Evolutionary conservation across 805 yeast genomes (phyloP).

Genomic region (Yarrowia porcina): DNA sequence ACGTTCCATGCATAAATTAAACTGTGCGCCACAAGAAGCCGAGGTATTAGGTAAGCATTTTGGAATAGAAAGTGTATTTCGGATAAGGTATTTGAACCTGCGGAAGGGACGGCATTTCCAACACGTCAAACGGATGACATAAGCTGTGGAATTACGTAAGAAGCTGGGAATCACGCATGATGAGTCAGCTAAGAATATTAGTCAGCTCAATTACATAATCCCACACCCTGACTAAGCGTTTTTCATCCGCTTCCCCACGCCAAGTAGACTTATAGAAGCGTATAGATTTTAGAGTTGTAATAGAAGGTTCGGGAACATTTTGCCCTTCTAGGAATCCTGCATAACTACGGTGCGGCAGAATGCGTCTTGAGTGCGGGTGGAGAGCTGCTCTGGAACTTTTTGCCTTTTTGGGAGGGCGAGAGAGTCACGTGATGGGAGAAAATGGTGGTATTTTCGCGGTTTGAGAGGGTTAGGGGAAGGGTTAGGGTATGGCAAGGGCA

Average conservation of each 20-base stretch:
- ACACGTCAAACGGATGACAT: not conserved
- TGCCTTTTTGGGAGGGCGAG: not conserved
- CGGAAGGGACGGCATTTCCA: no score
- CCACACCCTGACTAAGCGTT: no score
- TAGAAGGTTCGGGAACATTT: not conserved
- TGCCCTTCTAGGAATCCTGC: not conserved
- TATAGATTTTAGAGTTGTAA: not conserved
- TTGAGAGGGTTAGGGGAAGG: not conserved
- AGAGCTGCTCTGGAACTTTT: constrained; percentile 13
- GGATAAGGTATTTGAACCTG: not conserved
- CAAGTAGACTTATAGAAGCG: not conserved
- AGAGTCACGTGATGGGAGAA: constrained; percentile 1
- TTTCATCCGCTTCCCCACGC: not conserved
- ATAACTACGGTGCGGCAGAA: not conserved
- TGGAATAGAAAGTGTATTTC: not conserved
- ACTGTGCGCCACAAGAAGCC: constrained; percentile 7
- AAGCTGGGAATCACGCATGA: no score
- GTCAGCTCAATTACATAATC: no score
- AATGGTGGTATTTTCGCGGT: not conserved
- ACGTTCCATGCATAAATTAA: constrained; percentile 11
- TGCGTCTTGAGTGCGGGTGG: not conserved
- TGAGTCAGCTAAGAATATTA: no score
- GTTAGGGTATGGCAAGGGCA: not conserved
- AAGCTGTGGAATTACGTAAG: no score
- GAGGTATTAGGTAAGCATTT: not conserved